Conservation (phyloP, 2,329 filamentous ascomycete species). For the Nemania serpens region DNA sequence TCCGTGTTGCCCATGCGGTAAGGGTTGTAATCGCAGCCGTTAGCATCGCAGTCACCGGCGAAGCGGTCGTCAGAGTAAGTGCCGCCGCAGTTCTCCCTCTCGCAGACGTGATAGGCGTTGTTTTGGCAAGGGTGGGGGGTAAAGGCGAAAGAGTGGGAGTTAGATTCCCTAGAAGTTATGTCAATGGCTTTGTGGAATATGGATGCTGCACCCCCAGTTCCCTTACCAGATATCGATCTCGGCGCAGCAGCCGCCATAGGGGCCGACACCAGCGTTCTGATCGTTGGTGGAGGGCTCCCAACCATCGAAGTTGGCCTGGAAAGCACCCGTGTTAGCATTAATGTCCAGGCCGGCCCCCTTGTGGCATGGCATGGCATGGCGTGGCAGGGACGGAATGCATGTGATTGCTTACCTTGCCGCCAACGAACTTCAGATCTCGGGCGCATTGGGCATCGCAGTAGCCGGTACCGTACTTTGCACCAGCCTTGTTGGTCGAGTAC, state of each 20-base stretch:
- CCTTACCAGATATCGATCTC: constrained; percentile 64
- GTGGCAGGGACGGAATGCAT: not conserved
- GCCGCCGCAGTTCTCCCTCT: constrained; percentile 52
- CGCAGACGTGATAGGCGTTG: constrained; percentile 54
- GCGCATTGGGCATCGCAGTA: constrained; percentile 59
- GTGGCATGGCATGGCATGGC: too few species aligned
- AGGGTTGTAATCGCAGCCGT: constrained; percentile 70
- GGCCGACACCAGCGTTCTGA: constrained; percentile 54
- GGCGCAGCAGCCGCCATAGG: constrained; percentile 59
- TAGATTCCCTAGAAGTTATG: constrained; percentile 51
- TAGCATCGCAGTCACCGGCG: constrained; percentile 64
- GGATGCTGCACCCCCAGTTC: not conserved
- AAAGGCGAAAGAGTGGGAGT: constrained; percentile 62
- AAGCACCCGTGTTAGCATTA: constrained; percentile 12
- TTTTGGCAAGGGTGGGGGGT: constrained; percentile 65
- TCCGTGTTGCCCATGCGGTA: constrained; percentile 64
- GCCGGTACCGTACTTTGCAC: constrained; percentile 57
- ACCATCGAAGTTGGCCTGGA: constrained; percentile 51
- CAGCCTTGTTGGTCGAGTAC: constrained; percentile 52
- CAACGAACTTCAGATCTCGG: constrained; percentile 57
- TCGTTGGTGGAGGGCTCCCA: constrained; percentile 56
- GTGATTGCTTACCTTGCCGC: constrained; percentile 43
- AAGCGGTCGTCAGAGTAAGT: constrained; percentile 57
- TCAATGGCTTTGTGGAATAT: not conserved
- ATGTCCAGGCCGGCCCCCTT: not conserved